Evolutionary conservation across 73 alveolate species (phyloP), one percentile per base, ranked within the genome.

Genomic region (Urostyla sp.): DNA sequence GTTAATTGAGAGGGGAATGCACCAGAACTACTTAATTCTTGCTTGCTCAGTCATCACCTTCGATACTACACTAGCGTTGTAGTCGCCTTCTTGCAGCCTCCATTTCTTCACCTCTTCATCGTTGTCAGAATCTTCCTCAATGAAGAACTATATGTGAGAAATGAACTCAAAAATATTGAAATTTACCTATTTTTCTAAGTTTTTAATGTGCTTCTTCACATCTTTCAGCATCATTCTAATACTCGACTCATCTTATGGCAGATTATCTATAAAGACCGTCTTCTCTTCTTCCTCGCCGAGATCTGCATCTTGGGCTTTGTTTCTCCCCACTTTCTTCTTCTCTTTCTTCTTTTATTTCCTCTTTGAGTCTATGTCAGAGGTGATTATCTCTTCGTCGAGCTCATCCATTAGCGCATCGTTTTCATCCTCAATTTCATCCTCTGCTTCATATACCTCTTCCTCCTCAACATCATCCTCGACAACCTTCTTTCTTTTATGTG

Each of bases 21-120:
- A 69, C 83, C 83, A 69, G 55, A 69, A 69, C 2, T 69, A 10
- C 83, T 69, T 44, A n/a, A n/a, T n/a, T n/a, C n/a, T n/a, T n/a
- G n/a, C n/a, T n/a, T n/a, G n/a, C n/a, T n/a, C n/a, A 21, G 63
- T 48, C 2, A 69, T 46, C 83, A 46, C 83, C 23, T 69, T 69
- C 56, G 49, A 69, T 2, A 55, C 83, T 45, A 31, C 67, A 0
- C 44, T 52, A 4, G 67, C 69, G n/a, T 69, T 69, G 52, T 69
- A n/a, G n/a, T n/a, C n/a, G n/a, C 83, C 27, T 69, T 67, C 69
- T 69, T 69, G 60, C 48, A 10, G 48, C 34, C 48, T 67, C 49
- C 49, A 37, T 69, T 69, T 49, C 58, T 69, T 69, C 5, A 69
- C 48, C 72, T 69, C 83, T 31, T 69, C 83, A 15, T 69, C 83